Evolutionary conservation across 2,329 filamentous ascomycete species (phyloP), one percentile per base, ranked within the genome.

Genomic region (Alternaria dauci): DNA sequence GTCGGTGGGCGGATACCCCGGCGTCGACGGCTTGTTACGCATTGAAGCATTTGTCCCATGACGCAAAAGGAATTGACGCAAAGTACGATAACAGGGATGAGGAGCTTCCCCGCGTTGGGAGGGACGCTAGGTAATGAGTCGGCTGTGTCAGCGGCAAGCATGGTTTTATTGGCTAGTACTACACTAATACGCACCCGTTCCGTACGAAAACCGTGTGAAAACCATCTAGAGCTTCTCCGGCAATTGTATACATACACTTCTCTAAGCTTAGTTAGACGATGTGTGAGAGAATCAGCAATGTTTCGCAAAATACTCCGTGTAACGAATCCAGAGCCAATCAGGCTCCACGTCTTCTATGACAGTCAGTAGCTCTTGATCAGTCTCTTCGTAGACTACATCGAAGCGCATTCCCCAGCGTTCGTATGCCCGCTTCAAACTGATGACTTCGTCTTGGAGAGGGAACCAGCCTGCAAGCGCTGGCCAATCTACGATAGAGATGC

Each of bases 271-370:
- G 16, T 50, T 16, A 38, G 32, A 25, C 32, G 2, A 23, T n/a
- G 8, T 20, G 46, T 12, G 20, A 16, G 12, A 26, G 1, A n/a
- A 6, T 2, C 20, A 1, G 26, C 26, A 16, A 58, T 54, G 42
- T 25, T 5, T 36, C 14, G 34, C 36, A 43, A 66, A 55, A 44
- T 52, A n/a, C 23, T 36, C 16, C 20, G 59, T 38, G 41, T 55
- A 11, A 43, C 61, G 20, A 25, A 66, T 53, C 46, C 48, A 54
- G 34, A 54, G 28, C 51, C 51, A 60, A 23, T n/a, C 47, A 34
- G 39, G 18, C 30, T 56, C 60, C 5, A 52, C 41, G 20, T 59
- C 52, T 12, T 52, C 47, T 23, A 14, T 14, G 14, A 48, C 14
- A n/a, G 51, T 18, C 3, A 48, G 39, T 23, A 50, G 50, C 26